Evolutionary conservation across 768 basidiomycete genomes (phyloP), one percentile per base, ranked within the genome.

Genomic region (Leccinum longicurvipes): DNA sequence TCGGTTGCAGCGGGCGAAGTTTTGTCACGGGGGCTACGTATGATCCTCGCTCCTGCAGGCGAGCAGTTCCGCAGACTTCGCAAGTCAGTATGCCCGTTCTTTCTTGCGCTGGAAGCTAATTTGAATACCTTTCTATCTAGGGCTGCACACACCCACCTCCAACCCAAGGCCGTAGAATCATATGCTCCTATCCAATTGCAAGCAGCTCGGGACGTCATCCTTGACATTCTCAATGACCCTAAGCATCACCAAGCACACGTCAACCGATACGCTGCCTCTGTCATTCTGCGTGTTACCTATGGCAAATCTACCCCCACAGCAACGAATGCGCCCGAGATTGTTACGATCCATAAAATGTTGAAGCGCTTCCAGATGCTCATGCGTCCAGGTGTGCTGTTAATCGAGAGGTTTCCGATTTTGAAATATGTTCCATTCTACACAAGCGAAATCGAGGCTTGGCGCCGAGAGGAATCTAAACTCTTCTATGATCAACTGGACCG

Each of bases 61-160:
- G 83, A 84, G 25, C 73, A 78, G 42, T 82, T 85, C 63, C 81
- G 82, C 66, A 83, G 79, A 67, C 79, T 85, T 72, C 76, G 84
- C 54, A 79, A 76, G 83, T 83, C 68, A 66, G 11, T 34, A 24
- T 36, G 12, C 21, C 3, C 15, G 9, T 15, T 23, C 5, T 51
- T 29, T 4, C 15, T 23, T 57, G 19, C 7, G 14, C 25, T 10
- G 23, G 17, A 50, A 17, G 24, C 15, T 63, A 11, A 59, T 24
- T 23, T 3, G 5, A 28, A 31, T 23, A 11, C 19, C 4, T 47
- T 49, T 25, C 11, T 2, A 36, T 29, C 10, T 24, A 84, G 84
- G 55, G 82, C 82, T 2, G 73, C 84, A 0, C 83, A 85, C 61
- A 78, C 81, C 0, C 81, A 85, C 52, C 74, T 86, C 2, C 80